Evolutionary conservation across 306 rosid genomes (phyloP), one percentile per base, ranked within the genome.

Genomic region (Cotoneaster glaucophyllus): DNA sequence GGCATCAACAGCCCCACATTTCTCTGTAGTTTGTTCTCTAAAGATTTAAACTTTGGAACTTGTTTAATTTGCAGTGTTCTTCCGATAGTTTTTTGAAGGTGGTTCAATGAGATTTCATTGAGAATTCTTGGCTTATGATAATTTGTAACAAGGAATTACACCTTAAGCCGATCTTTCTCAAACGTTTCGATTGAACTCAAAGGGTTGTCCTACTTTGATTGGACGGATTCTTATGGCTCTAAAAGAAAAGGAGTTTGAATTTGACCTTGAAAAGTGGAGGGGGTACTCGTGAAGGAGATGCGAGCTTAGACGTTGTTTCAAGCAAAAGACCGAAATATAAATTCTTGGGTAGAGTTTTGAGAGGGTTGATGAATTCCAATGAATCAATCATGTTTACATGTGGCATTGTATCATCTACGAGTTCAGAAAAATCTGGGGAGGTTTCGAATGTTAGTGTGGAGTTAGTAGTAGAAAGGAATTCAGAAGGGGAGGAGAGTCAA

Each of bases 181-280:
- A 39, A 56, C 48, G 45, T 10, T 11, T 54, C 28, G 43, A 13
- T 25, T 74, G 26, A 59, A 57, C 15, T 61, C 59, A 25, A 44
- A 59, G 34, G 54, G 44, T 21, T 19, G 26, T 21, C 19, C 12
- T 9, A 28, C n/a, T 62, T 62, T 62, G 67, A 13, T 53, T 14
- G 62, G 32, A 12, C 29, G 26, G 31, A 1, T 54, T 32, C 18
- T 8, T 54, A 56, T 73, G 71, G 64, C 43, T 81, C 77, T 75
- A 59, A 70, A 76, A 77, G 88, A 82, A 64, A 73, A 75, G 52
- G 82, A 74, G 61, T 32, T 77, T 73, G 86, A 84, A 31, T 69
- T 73, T 73, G 93, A 89, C 69, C 63, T 87, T 34, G 93, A 91
- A 91, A 86, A 82, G 85, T 82, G 88, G 90, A 80, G 90, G 82